Evolutionary conservation across 2,329 filamentous ascomycete genomes (phyloP), one percentile per base, ranked within the genome.

Genomic region (Rhinocladiella mackenziei): DNA sequence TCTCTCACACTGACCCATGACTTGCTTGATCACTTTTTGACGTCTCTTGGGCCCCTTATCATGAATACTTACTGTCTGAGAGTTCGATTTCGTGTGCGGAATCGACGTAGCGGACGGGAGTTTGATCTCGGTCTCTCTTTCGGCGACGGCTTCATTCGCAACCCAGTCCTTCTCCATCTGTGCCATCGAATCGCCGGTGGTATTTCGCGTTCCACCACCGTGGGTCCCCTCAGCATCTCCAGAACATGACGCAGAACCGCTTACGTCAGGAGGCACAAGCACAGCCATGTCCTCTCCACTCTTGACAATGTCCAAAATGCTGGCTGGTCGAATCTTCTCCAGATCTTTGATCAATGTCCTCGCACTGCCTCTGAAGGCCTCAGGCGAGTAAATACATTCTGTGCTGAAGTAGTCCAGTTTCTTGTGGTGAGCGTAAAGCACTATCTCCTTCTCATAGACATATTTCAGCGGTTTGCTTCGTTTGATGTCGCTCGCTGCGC

Each of bases 381-480:
- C 92, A 0, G 92, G 92, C 41, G 88, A 95, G 71, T 98, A 98
- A 49, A 98, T 89, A 72, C 92, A 98, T 68, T 98, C 92, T 0
- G 92, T 98, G 60, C 83, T 95, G 68, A 98, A 98, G 68, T 98
- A 98, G 63, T 97, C 89, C 53, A 98, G 74, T 65, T 89, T 89
- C 67, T 92, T 94, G 71, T 98, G 89, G 62, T 97, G 87, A 4
- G 92, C 92, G 62, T 98, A 98, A 4, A 98, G 75, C 13, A 98
- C 92, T 56, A 98, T 98, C 63, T 98, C 92, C 69, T 98, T 98
- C 64, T 98, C 92, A 62, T 97, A 98, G 1, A 91, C 89, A 64
- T 97, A 98, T 65, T 98, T 97, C 33, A 98, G 75, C 10, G 92
- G 92, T 68, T 98, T 98, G 68, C 87, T 94, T 54, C 92, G 79